Conservation (phyloP, 116 monocot species). For the Posidonia oceanica region DNA sequence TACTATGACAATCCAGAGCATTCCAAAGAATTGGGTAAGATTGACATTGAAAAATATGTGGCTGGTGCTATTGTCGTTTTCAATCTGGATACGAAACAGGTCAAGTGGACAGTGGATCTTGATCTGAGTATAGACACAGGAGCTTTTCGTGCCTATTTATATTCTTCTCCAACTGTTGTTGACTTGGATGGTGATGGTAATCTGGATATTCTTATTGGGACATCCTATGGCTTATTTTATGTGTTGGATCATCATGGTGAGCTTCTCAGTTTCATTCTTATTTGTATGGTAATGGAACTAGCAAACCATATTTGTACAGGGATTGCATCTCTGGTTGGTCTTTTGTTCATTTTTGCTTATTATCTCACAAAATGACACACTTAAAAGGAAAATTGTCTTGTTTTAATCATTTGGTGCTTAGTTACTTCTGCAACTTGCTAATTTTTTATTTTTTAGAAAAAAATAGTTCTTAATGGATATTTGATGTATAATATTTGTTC, state of each 20-base stretch:
- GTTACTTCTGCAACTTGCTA: too few species aligned
- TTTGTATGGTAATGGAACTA: too few species aligned
- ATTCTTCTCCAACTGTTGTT: constrained; percentile 86
- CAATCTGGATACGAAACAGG: constrained; percentile 94
- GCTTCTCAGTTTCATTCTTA: not conserved
- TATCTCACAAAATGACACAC: too few species aligned
- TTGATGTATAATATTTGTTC: too few species aligned
- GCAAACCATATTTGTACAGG: too few species aligned
- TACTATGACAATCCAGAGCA: constrained; percentile 88
- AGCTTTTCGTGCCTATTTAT: constrained; percentile 63
- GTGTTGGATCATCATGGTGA: constrained; percentile 89
- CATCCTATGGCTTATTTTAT: constrained; percentile 83
- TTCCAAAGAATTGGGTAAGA: constrained; percentile 59
- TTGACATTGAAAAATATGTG: constrained; percentile 85
- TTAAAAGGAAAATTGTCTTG: too few species aligned
- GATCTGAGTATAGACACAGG: constrained; percentile 79
- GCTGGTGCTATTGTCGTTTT: constrained; percentile 96
- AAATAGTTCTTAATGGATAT: too few species aligned
- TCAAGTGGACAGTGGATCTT: constrained; percentile 84
- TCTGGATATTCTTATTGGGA: constrained; percentile 95
- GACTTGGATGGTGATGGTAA: constrained; percentile 98
- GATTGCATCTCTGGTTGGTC: too few species aligned
- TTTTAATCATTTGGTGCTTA: too few species aligned
- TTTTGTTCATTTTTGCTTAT: too few species aligned
- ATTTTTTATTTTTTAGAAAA: too few species aligned